Evolutionary conservation across 805 yeast species (phyloP), one percentile per base, ranked within the genome.

Genomic region (Candida succiphila): DNA sequence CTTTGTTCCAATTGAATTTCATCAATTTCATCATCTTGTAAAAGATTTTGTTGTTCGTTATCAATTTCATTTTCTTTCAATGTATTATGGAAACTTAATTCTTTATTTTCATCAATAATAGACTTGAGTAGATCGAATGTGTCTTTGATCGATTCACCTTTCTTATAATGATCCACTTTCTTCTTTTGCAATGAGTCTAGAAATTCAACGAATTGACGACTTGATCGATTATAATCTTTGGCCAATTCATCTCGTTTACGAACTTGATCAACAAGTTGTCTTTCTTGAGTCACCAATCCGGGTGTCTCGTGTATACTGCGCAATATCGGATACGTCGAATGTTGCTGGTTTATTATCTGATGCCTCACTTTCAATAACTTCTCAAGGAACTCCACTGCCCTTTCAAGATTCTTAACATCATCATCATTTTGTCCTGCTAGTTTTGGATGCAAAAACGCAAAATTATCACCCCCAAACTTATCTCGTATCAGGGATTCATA

Each of bases 61-160:
- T n/a, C n/a, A n/a, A n/a, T n/a, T n/a, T 43, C 46, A 20, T 34
- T 36, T 25, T 42, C 38, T 28, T 31, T 24, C 7, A 43, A 25
- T 8, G 25, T 35, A 17, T 37, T 35, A 27, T 38, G 37, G 21
- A 41, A 44, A 20, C 37, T 39, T 13, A 41, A 21, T 7, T 35
- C 38, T 8, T 29, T 30, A 4, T 34, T 26, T 22, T 36, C 36
- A 16, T 33, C 8, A 25, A 9, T 25, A 15, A 6, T 15, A 12
- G 14, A 15, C 7, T 25, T 25, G 17, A 8, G 7, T 29, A 29
- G 13, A 4, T 17, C 31, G 5, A 14, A 7, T 6, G 17, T 13
- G 9, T 13, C 17, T 21, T 29, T 13, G 21, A 21, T 29, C 15
- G n/a, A 7, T 12, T 29, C 7, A 8, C 15, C 14, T 6, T 8